A percentile compares a stretch with the other conserved stretches of the same genome.
Evolutionary conservation across 2,329 filamentous ascomycete genomes (phyloP).

Genomic region (Remersonia thermophila): DNA sequence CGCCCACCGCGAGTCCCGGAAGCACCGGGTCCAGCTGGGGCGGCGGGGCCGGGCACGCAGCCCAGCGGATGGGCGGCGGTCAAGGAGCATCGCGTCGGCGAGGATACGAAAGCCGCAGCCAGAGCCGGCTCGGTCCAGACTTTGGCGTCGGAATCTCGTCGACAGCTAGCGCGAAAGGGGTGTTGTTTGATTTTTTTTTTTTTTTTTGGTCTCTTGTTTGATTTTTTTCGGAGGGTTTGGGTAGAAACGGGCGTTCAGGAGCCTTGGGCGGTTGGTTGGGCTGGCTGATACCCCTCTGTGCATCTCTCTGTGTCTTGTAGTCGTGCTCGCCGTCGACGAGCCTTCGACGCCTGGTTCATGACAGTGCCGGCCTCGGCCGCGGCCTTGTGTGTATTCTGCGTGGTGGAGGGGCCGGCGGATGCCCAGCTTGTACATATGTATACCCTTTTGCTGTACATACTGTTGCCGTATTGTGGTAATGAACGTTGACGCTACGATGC

Average conservation of each 20-base stretch:
- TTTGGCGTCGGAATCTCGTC: slow-evolving; percentile 27
- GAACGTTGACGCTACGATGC: no score
- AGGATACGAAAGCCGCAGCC: slow-evolving; percentile 36
- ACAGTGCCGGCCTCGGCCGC: no score
- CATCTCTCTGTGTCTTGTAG: slow-evolving; percentile 10
- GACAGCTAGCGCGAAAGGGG: slow-evolving; percentile 24
- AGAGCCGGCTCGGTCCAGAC: slow-evolving; percentile 29
- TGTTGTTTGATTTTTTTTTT: no score
- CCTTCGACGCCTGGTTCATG: no score
- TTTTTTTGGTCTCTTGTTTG: no score
- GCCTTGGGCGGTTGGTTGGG: slow-evolving; percentile 13
- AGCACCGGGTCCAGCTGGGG: slow-evolving; percentile 15
- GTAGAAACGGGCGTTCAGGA: slow-evolving; percentile 17
- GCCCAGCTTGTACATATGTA: no score
- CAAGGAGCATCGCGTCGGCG: slow-evolving; percentile 34
- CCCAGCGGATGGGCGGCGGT: slow-evolving; percentile 21
- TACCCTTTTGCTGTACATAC: no score
- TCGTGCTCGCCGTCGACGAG: no score
- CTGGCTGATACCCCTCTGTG: slow-evolving; percentile 17
- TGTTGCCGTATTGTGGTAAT: no score
- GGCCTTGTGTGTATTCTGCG: no score
- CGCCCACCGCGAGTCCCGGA: slow-evolving; percentile 24
- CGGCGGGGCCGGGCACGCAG: slow-evolving; percentile 22
- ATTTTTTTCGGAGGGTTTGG: no score
- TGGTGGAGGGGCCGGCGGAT: no score